Evolutionary conservation across 163 green algal species (phyloP), one percentile per base, ranked within the genome.

Genomic region (Picocystis sp.): DNA sequence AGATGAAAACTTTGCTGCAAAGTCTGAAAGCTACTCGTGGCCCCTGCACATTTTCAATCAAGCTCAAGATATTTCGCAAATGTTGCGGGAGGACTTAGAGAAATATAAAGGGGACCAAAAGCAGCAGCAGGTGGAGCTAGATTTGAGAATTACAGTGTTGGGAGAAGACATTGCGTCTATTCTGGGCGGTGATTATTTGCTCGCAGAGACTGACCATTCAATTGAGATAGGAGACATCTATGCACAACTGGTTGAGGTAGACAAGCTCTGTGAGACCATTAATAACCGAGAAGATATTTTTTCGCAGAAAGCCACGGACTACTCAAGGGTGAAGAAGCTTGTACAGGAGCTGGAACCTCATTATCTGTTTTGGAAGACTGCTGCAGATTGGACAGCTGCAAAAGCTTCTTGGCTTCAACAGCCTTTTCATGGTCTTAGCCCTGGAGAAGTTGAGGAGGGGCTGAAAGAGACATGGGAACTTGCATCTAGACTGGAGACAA

Each of bases 261-360:
- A 81, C 33, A 53, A 60, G 34, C 60, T 77, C 45, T 64, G 70
- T 23, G 42, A 60, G 12, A 3, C 71, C n/a, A 82, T 66, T 72
- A 81, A 80, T 58, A 61, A 45, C 44, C 62, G 80, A 2, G 81
- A 92, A 64, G 69, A 46, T 10, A 61, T 92, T 43, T 78, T 92
- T 50, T 73, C 69, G 33, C 47, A 71, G 43, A 46, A 66, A 1
- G 19, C 57, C 19, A 84, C 72, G 11, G 81, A 92, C 63, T 92
- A 92, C 74, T 71, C 47, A 1, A 21, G 59, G 6, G 42, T 86
- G 2, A 70, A 69, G 50, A 72, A 73, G 51, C 54, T 82, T 34
- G 55, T 62, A 11, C 73, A 86, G 3, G 56, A 57, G 22, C 86
- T 88, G 45, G 80, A 89, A 8, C 81, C 81, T 6, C 89, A 80